Base-by-base conservation (phyloP, 768 basidiomycete genomes). In the Lentinula guzmanii region DNA sequence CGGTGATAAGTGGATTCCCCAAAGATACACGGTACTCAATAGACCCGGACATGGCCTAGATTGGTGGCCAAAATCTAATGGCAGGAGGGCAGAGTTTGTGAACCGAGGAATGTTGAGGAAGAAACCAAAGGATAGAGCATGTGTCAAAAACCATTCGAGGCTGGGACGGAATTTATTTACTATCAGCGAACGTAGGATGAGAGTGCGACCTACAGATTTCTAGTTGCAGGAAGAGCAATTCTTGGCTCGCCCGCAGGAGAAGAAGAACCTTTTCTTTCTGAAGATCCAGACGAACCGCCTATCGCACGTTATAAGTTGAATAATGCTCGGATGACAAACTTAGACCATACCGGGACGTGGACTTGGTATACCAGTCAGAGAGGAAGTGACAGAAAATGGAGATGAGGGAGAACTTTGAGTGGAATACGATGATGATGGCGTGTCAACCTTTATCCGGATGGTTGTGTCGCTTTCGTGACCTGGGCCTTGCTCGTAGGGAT, bases 41-140 rank as follows among this genome's bases (percentile, higher is more conserved):
- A 77, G 59, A 3, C 70, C 74, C 0, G 70, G 70, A 2, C 71
- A 46, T 0, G 64, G 57, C 18, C 62, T 57, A 15, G 59, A 52
- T 39, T 51, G 59, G 51, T 52, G 51, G 1, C 37, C 72, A 66
- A 58, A 60, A 34, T 48, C 16, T 16, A 51, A 34, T 15, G 54
- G 61, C 62, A 62, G n/a, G 59, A 28, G 65, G 37, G 50, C 63
- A 56, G 71, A 65, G 1, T 72, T 58, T 28, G 74, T 65, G 56
- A 85, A 77, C 5, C 80, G 76, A 9, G 70, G 63, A n/a, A 71
- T 45, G 63, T 81, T 65, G 60, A 92, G 81, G 70, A 90, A 91
- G 67, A 91, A 85, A 4, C 87, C 87, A 61, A 89, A 78, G 65
- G 85, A 79, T 39, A 75, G 69, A 0, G 82, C 78, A 65, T 89